These are phyloP conservation scores for Byssothecium circinans DNA, from an alignment of 2,329 filamentous ascomycete genomes.

Conservation along the genomic window DNA sequence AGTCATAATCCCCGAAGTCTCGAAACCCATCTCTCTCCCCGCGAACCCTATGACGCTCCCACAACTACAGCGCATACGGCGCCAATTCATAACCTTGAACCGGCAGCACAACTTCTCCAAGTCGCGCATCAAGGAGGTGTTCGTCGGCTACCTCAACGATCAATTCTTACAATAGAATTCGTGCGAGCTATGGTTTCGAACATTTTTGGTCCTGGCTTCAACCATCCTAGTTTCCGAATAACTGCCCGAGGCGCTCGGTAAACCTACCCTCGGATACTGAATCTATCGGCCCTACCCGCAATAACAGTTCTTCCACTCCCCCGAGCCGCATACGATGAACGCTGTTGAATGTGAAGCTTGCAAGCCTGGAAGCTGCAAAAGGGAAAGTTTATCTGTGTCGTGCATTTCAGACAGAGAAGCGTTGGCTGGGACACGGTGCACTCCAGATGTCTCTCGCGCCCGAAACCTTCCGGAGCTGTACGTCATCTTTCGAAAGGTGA, in stretches of 20 bases:
- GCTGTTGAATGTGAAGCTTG: neutral
- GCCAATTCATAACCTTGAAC: conserved; percentile 77
- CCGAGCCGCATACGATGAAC: neutral
- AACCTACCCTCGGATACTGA: neutral
- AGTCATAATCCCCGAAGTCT: conserved; percentile 57
- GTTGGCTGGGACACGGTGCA: no score
- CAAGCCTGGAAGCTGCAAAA: neutral
- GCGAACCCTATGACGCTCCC: conserved; percentile 67
- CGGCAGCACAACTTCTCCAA: conserved; percentile 60
- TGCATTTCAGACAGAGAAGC: neutral
- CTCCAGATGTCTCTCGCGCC: no score
- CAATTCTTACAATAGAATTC: conserved; percentile 26
- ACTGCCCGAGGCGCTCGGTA: neutral
- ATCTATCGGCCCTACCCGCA: neutral
- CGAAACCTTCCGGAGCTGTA: no score
- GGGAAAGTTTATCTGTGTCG: neutral
- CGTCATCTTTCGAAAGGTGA: no score
- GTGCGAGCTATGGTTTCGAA: neutral
- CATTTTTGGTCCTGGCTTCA: no score
- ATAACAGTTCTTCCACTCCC: neutral
- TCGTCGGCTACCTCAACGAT: conserved; percentile 44
- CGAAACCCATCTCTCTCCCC: conserved; percentile 66
- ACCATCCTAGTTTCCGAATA: no score
- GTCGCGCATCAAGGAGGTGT: conserved; percentile 40
- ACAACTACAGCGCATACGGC: conserved; percentile 73